These are phyloP conservation scores for Begonia masoniana DNA, from an alignment of 306 rosid species.

Conservation along the genomic window DNA sequence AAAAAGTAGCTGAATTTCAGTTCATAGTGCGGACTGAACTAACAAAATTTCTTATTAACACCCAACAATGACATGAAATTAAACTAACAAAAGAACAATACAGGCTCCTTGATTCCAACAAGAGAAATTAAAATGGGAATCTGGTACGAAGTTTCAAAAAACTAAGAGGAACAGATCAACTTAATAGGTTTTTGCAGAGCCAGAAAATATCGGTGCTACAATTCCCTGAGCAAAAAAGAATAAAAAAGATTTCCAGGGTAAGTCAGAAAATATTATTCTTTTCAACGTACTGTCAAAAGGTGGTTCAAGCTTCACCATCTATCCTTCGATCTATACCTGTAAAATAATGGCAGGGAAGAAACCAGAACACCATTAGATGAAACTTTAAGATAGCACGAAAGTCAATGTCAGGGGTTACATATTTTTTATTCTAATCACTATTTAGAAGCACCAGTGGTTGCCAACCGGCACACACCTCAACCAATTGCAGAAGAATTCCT, in stretches of 20 bases:
- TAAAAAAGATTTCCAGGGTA: neutral
- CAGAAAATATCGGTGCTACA: neutral
- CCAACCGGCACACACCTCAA: too few relatives aligned
- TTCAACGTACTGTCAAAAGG: constrained; percentile 15
- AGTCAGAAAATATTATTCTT: constrained; percentile 19
- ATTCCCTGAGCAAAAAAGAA: constrained; percentile 2
- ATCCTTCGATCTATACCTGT: constrained; percentile 42
- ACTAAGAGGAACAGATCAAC: neutral
- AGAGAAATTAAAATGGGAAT: neutral
- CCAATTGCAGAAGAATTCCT: too few relatives aligned
- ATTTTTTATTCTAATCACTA: too few relatives aligned
- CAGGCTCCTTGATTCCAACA: neutral
- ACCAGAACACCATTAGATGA: too few relatives aligned
- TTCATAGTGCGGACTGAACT: neutral
- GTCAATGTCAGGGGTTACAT: too few relatives aligned
- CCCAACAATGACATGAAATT: too few relatives aligned
- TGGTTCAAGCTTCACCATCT: constrained; percentile 40
- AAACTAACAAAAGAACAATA: neutral
- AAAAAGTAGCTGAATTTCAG: neutral
- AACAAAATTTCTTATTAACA: neutral
- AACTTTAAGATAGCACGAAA: too few relatives aligned
- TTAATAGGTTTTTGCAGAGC: neutral
- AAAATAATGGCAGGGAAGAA: neutral
- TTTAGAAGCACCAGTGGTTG: too few relatives aligned
- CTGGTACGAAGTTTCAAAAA: neutral